Conservation (phyloP, 306 rosid genomes). For the Luffa aegyptiaca region DNA sequence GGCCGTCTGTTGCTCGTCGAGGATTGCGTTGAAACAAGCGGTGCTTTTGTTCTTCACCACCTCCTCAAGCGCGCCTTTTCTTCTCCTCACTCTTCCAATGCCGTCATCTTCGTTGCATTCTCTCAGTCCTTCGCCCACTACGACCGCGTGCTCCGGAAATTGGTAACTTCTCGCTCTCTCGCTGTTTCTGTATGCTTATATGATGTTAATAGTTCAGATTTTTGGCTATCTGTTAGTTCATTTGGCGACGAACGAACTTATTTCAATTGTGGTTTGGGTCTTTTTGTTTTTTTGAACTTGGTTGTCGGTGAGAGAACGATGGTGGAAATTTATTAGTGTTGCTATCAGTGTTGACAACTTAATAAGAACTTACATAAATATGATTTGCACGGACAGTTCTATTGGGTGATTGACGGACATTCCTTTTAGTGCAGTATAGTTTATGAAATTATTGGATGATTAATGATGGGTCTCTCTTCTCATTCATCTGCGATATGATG, state of each 20-base stretch:
- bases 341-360: not conserved
- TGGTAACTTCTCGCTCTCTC: constrained; percentile 28
- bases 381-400: not conserved
- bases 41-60: constrained; percentile 76
- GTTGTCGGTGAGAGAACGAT: not conserved
- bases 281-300: not conserved
- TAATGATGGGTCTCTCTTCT: not conserved
- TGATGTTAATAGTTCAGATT: not conserved
- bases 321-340: not conserved
- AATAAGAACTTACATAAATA: not conserved
- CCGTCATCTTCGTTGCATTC: constrained; percentile 62
- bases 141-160: constrained; percentile 71
- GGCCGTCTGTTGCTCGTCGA: constrained; percentile 54
- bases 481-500: not conserved
- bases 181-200: not conserved
- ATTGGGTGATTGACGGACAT: not conserved
- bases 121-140: constrained; percentile 68
- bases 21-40: constrained; percentile 76
- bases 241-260: not conserved
- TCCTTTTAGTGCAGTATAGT: not conserved
- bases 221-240: not conserved
- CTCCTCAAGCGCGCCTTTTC: constrained; percentile 59
- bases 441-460: not conserved
- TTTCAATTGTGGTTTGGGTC: not conserved
- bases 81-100: constrained; percentile 30